Percentiles rank a stretch among this genome's conserved stretches.
phyloP scores from a whole-genome alignment of 352 stramenopile genomes.

The Globisporangium paroecandrum region DNA sequence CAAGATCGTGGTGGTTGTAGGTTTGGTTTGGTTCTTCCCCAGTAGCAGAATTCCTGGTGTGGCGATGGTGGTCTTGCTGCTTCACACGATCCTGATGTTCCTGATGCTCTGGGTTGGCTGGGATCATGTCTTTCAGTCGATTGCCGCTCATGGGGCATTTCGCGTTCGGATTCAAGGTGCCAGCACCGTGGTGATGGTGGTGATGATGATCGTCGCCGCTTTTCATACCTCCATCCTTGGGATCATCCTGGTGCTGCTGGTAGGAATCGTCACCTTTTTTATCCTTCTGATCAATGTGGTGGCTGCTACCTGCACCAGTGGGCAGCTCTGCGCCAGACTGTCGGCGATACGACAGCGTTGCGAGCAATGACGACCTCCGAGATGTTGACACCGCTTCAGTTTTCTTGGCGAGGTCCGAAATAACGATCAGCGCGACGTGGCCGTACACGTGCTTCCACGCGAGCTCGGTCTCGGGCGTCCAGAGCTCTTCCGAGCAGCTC shows the following conservation, averaged over 20 bases:
- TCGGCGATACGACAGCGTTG: conserved; percentile 5
- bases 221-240: not conserved
- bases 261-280: not conserved
- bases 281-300: not conserved
- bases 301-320: not conserved
- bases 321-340: not conserved
- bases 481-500: conserved; percentile 27
- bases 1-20: not conserved
- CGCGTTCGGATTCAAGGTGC: conserved; percentile 14
- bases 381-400: not conserved
- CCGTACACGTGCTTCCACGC: conserved; percentile 29
- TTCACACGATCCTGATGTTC: not conserved
- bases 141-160: conserved; percentile 27
- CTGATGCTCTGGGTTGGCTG: not conserved
- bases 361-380: conserved; percentile 8
- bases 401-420: conserved; percentile 18
- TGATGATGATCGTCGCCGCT: not conserved
- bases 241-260: not conserved
- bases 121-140: conserved; percentile 12
- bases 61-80: not conserved
- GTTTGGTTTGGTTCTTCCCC: not conserved
- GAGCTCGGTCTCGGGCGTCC: conserved; percentile 24
- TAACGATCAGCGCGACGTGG: conserved; percentile 27
- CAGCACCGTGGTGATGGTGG: conserved; percentile 12
- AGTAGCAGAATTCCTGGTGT: not conserved